phyloP scores from a whole-genome alignment of 1,284 basidiomycete genomes.

The Rhizoctonia solani region DNA sequence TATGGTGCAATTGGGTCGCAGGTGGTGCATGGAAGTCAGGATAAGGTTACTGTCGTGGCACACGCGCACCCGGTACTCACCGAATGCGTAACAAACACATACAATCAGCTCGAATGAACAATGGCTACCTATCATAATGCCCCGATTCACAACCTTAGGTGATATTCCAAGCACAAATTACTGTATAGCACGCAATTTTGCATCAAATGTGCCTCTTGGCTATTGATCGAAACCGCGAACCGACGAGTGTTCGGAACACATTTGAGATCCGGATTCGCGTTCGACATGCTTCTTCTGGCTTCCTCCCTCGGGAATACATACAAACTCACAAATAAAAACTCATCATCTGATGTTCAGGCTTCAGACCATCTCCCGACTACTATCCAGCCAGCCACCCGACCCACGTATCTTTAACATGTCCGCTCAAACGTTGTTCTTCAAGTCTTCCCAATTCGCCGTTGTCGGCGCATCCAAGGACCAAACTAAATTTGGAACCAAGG shows the following conservation, averaged over 20 bases:
- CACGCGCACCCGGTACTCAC: too few species aligned
- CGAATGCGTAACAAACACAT: neutral
- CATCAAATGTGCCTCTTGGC: neutral
- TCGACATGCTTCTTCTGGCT: neutral
- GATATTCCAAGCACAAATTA: neutral
- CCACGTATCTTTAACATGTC: slow-evolving; percentile 10
- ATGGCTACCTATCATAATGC: too few species aligned
- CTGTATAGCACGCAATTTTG: neutral
- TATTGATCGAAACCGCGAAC: neutral
- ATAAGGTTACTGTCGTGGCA: too few species aligned
- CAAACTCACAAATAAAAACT: neutral
- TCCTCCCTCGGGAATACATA: neutral
- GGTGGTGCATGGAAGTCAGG: too few species aligned
- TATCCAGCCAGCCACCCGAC: neutral
- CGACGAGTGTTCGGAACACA: too few species aligned
- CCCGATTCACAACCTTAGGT: too few species aligned
- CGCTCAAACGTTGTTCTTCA: slow-evolving; percentile 49
- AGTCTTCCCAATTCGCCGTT: slow-evolving; percentile 69
- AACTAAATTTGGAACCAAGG: slow-evolving; percentile 75
- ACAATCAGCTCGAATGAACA: neutral
- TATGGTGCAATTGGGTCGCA: too few species aligned
- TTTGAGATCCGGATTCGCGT: neutral
- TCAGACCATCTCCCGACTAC: neutral
- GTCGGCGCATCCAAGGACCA: slow-evolving; percentile 79
- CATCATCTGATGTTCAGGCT: neutral